Evolutionary conservation across 345 rosid species (phyloP).

Genomic region (Nephelium lappaceum): DNA sequence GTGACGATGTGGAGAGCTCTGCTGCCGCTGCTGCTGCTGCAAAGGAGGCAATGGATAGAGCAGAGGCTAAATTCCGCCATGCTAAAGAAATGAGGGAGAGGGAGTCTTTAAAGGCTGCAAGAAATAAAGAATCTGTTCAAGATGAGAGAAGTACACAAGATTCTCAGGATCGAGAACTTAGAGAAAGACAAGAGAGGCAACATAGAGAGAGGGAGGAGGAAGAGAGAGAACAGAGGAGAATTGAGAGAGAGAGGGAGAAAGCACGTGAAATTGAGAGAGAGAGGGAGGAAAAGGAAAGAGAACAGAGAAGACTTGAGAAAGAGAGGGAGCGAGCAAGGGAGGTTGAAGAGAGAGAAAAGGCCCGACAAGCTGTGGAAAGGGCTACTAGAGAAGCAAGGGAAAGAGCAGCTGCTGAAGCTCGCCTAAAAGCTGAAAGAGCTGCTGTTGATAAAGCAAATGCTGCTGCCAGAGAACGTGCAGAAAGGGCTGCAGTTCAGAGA

Average conservation of each 20-base stretch:
- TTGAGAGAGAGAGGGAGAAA: conserved; percentile 60
- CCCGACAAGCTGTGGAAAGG: conserved; percentile 93
- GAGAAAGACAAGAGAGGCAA: conserved; percentile 63
- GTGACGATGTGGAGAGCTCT: conserved; percentile 65
- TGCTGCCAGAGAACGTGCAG: conserved; percentile 89
- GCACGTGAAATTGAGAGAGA: conserved; percentile 49
- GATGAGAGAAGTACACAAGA: conserved; percentile 52
- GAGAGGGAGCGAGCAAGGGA: conserved; percentile 63
- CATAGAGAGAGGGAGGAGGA: conserved; percentile 58
- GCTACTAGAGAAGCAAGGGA: conserved; percentile 98
- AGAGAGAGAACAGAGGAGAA: conserved; percentile 59
- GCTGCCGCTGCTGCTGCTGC: conserved; percentile 93
- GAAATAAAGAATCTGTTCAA: conserved; percentile 65
- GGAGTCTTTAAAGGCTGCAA: conserved; percentile 65
- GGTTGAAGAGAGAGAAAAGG: conserved; percentile 66
- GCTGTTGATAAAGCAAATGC: conserved; percentile 76
- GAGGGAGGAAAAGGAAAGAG: conserved; percentile 67
- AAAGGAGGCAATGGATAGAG: conserved; percentile 99
- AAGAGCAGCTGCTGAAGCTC: conserved; percentile 92
- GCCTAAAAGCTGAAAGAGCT: conserved; percentile 79
- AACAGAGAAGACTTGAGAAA: conserved; percentile 61
- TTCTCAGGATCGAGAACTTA: conserved; percentile 56
- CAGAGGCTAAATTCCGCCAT: conserved; percentile 91
- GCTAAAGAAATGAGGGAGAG: conserved; percentile 84
- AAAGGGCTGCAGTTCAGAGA: conserved; percentile 89